phyloP scores from a whole-genome alignment of 345 rosid species.

The Moricandia arvensis region DNA sequence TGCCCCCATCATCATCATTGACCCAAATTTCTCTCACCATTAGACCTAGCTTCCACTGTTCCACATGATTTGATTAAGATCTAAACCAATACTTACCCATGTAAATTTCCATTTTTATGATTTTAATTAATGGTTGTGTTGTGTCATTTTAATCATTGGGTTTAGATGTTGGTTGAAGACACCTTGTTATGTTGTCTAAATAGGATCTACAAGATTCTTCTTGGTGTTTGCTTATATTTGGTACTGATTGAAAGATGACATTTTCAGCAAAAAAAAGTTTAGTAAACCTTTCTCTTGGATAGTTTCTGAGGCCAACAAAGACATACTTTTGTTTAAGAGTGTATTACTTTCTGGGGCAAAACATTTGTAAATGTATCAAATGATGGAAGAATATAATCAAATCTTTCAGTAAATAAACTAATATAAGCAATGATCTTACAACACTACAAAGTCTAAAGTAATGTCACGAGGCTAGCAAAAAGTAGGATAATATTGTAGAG shows the following conservation, averaged over 20 bases:
- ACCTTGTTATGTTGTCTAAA: neutral
- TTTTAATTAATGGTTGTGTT: neutral
- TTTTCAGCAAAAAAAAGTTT: neutral
- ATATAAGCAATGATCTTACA: constrained; percentile 28
- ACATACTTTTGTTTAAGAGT: neutral
- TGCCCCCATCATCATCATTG: no score
- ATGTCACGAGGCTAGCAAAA: constrained; percentile 29
- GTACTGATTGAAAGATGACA: neutral
- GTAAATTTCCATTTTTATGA: neutral
- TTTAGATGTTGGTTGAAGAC: neutral
- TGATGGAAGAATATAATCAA: constrained; percentile 1
- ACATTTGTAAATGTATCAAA: constrained; percentile 7
- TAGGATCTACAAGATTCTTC: neutral
- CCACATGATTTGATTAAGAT: constrained; percentile 12
- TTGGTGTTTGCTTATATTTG: neutral
- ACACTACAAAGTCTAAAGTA: constrained; percentile 32
- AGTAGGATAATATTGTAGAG: constrained; percentile 11
- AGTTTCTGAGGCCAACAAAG: neutral
- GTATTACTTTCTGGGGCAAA: no score
- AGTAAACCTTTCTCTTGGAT: neutral
- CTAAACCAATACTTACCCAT: constrained; percentile 1
- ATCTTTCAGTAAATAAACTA: neutral
- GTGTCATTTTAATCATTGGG: neutral
- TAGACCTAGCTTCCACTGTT: constrained; percentile 10
- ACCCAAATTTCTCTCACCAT: neutral